Conservation (phyloP, 192 early-diverging fungal genomes). For the Backusella liffmaniae region DNA sequence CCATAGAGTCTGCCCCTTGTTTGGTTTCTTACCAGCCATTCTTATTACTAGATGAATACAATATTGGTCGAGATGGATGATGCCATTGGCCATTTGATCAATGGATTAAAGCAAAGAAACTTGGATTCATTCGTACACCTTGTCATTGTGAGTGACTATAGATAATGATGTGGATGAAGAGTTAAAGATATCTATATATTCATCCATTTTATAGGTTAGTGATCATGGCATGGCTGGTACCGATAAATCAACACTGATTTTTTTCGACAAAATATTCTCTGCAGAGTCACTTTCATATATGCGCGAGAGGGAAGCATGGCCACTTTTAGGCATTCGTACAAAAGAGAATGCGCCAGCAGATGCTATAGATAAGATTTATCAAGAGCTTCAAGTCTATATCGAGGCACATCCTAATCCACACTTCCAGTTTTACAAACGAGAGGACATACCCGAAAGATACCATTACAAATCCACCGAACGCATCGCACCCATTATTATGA, state of each 20-base stretch:
- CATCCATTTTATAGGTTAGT: slow-evolving; percentile 54
- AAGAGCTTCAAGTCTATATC: slow-evolving; percentile 40
- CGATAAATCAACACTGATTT: slow-evolving; percentile 54
- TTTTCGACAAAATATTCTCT: slow-evolving; percentile 62
- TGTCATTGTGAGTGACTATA: slow-evolving; percentile 26
- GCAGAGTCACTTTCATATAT: slow-evolving; percentile 41
- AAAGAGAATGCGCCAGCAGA: slow-evolving; percentile 29
- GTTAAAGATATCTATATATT: background rate
- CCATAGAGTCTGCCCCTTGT: background rate
- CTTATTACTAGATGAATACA: slow-evolving; percentile 49
- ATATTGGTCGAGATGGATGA: slow-evolving; percentile 54
- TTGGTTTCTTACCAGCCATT: background rate
- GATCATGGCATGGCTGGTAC: slow-evolving; percentile 89
- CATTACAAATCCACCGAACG: slow-evolving; percentile 69
- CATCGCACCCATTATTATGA: slow-evolving; percentile 70
- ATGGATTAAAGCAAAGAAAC: slow-evolving; percentile 55
- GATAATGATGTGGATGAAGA: slow-evolving; percentile 28
- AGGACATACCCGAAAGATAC: slow-evolving; percentile 69
- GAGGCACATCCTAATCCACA: slow-evolving; percentile 28
- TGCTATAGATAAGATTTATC: slow-evolving; percentile 52
- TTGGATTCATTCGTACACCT: slow-evolving; percentile 67
- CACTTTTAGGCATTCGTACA: slow-evolving; percentile 64
- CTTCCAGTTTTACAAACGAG: slow-evolving; percentile 65
- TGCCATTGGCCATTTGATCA: slow-evolving; percentile 58
- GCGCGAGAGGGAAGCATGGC: slow-evolving; percentile 55